Conservation (phyloP, 2,329 filamentous ascomycete species). For the Pestalotiopsis sp. region DNA sequence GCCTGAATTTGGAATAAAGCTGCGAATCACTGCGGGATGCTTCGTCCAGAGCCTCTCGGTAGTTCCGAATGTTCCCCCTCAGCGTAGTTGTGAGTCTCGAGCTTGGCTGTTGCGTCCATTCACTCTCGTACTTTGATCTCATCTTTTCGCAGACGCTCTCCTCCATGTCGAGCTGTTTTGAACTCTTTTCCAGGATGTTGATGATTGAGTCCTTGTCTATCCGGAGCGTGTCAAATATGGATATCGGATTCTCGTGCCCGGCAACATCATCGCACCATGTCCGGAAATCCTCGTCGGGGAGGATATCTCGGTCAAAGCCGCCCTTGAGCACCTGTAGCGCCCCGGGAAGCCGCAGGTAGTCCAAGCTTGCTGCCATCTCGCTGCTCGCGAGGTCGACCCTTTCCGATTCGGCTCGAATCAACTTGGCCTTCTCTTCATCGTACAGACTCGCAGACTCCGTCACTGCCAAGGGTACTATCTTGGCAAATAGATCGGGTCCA, state of each 20-base stretch:
- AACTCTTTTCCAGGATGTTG: conserved; percentile 73
- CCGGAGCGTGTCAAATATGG: conserved; percentile 78
- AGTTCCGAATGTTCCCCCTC: conserved; percentile 83
- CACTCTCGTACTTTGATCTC: conserved; percentile 92
- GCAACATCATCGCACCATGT: conserved; percentile 94
- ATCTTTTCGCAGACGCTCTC: conserved; percentile 99
- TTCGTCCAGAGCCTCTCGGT: conserved; percentile 87
- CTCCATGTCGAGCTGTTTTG: conserved; percentile 92
- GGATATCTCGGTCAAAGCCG: conserved; percentile 85
- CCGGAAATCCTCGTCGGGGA: conserved; percentile 87
- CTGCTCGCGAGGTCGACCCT: conserved; percentile 89
- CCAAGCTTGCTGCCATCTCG: conserved; percentile 93
- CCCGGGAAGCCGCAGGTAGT: conserved; percentile 88
- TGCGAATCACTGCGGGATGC: conserved; percentile 85
- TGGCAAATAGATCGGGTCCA: conserved; percentile 93
- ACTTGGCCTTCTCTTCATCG: conserved; percentile 96
- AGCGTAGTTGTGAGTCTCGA: conserved; percentile 86
- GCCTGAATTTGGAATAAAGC: conserved; percentile 79
- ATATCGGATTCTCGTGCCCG: conserved; percentile 77
- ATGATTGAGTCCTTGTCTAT: conserved; percentile 78
- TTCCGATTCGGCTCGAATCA: conserved; percentile 91
- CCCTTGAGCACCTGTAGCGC: conserved; percentile 92
- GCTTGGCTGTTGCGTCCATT: conserved; percentile 98
- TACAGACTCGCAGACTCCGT: conserved; percentile 97
- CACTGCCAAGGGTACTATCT: conserved; percentile 93